Evolutionary conservation across 2,329 filamentous ascomycete genomes (phyloP), one percentile per base, ranked within the genome.

Genomic region (Monilinia aucupariae): DNA sequence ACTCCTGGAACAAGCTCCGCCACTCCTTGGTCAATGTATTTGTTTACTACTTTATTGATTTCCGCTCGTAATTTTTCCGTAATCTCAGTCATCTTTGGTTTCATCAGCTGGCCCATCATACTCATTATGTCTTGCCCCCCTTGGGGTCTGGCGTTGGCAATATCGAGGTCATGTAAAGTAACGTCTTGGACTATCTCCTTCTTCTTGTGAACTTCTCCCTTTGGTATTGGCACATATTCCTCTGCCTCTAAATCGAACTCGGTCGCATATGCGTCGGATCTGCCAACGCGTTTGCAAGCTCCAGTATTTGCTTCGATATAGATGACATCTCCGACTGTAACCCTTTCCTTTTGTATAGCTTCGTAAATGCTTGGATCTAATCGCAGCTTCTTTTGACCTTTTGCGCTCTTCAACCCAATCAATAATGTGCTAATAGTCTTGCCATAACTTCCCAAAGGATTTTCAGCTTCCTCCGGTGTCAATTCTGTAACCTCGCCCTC

Each of bases 21-120:
- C 39, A 97, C 92, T 66, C 94, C 94, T 78, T 97, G 93, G 75
- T 97, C 94, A 70, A 99, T 99, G 78, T 97, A 99, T 77, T 93
- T 92, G 82, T 92, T 96, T 69, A 99, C 94, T 37, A 99, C 93
- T 80, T 97, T 97, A 85, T 99, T 97, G 80, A 99, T 97, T 79
- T 99, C 94, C 62, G 85, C 81, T 65, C 94, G 86, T 73, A 99
- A 80, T 81, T 99, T 99, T 78, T 99, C 94, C 37, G 94, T 99
- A 73, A 99, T 97, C 76, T 99, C 94, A 7, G 94, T 99, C 87
- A 97, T 97, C 81, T 96, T 96, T 66, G 94, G 94, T 83, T 97
- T 97, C 92, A 97, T 97, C 73, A 99, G 80, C 78, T 99, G 94
- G 72, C 94, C 94, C 93, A 99, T 97, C 94, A 99, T 97, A 80